Base-by-base conservation (phyloP, 495 filamentous ascomycete genomes). In the Xylaria nigripes region DNA sequence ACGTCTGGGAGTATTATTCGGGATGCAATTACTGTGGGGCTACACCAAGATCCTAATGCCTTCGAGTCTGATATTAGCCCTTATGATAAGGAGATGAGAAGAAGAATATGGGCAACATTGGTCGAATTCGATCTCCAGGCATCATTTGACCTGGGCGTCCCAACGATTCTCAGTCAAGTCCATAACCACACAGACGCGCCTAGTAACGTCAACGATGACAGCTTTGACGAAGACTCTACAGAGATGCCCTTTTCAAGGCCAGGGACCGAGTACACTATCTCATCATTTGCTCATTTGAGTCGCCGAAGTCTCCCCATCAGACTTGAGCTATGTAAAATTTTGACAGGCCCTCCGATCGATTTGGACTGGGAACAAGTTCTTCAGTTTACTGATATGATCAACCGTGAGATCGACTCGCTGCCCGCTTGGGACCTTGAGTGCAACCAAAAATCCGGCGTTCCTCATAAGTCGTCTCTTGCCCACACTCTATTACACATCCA, bases 131-230 rank as follows among this genome's bases (percentile, higher is more conserved):
- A 68, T 8, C 42, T 70, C 12, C 68, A 70, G 40, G 57, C 64
- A 45, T 64, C 66, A 19, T 68, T 70, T 42, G 68, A 70, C 42
- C 55, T 65, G 44, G 62, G 66, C 2, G 61, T 68, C n/a, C 68
- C 66, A 24, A 70, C 66, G 0, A 59, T 70, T 15, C 51, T 70
- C 7, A 49, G 61, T 36, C 60, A 55, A 13, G 48, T 70, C 23
- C 62, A 68, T 25, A 61, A 60, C 24, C 59, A 64, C 16, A 45
- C 55, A 8, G 49, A 56, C 13, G 29, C 68, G 12, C 66, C 68
- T 32, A 60, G 53, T 36, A 70, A 70, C 24, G 57, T 70, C 23
- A 63, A 66, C 19, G 68, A 70, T 36, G 60, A 67, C 8, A 58
- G 55, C 10, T 68, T 70, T 46, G 51, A 65, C 41, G 56, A 65